Evolutionary conservation across 257 asterid genomes (phyloP).

Genomic region (Galeopsis tetrahit): DNA sequence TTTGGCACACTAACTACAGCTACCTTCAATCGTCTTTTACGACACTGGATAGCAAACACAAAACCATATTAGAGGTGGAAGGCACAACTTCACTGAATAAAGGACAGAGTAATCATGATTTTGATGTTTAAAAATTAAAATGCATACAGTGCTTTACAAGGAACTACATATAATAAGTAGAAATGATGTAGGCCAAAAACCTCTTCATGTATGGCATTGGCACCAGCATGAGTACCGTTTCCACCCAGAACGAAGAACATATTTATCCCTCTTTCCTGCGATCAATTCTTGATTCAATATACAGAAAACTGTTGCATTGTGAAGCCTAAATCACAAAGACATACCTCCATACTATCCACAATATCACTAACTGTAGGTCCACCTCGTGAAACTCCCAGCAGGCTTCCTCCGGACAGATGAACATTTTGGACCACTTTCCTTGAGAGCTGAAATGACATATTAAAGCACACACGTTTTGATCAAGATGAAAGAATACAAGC

Average conservation of each 20-base stretch:
- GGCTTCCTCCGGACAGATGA: slow-evolving; percentile 99
- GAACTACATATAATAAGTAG: background rate
- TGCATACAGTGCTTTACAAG: background rate
- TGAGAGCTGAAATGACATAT: slow-evolving; percentile 60
- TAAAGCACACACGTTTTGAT: slow-evolving; percentile 11
- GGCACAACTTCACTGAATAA: slow-evolving; percentile 19
- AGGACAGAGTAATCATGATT: slow-evolving; percentile 12
- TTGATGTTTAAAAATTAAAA: background rate
- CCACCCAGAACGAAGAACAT: slow-evolving; percentile 99
- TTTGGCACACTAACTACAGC: slow-evolving; percentile 99
- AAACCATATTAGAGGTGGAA: slow-evolving; percentile 17
- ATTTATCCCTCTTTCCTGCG: slow-evolving; percentile 92
- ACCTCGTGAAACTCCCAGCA: slow-evolving; percentile 98
- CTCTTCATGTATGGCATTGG: slow-evolving; percentile 98
- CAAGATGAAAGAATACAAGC: slow-evolving; percentile 21
- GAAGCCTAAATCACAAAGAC: slow-evolving; percentile 5
- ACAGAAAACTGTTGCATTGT: slow-evolving; percentile 17
- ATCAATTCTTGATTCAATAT: slow-evolving; percentile 33
- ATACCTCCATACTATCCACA: slow-evolving; percentile 90
- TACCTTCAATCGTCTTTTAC: slow-evolving; percentile 66
- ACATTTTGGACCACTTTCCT: slow-evolving; percentile 94
- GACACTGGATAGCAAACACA: slow-evolving; percentile 56
- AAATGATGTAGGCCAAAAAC: slow-evolving; percentile 43
- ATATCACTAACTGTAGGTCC: slow-evolving; percentile 84
- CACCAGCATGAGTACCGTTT: slow-evolving; percentile 99